Evolutionary conservation across 208 protist genomes (phyloP), one percentile per base, ranked within the genome.

Genomic region (Crithidia thermophila): DNA sequence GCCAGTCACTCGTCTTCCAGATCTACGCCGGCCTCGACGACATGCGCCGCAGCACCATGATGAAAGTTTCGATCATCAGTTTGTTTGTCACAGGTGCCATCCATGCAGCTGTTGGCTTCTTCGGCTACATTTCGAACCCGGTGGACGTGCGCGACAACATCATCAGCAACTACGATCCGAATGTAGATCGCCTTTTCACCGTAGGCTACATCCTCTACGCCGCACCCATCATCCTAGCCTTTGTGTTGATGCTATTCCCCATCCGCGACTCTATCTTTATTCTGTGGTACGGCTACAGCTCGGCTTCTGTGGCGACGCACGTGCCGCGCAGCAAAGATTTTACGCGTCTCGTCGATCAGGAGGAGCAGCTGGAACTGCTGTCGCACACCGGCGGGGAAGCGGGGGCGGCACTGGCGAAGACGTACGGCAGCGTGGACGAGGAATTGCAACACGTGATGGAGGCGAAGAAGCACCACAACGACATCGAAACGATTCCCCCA

Each of bases 201-300:
- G 43, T 90, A 21, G 84, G 79, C 23, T 90, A 93, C 62, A 27
- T 77, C 25, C 21, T 90, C 8, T 93, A 90, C 63, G 56, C 77
- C 0, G 73, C 83, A 18, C 84, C 87, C 18, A 84, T 90, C 23
- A 81, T 78, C 58, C 47, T 90, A 4, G 87, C 87, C 1, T 93
- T 81, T 55, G 82, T 85, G 4, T 28, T 93, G 1, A 57, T 93
- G 64, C 57, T 93, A 23, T 87, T 93, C 56, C 87, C 87, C 10
- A 88, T 85, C 49, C 84, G 87, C 18, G 87, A 93, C 66, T 84
- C 82, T 11, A 80, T 93, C 31, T 93, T 93, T 39, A 86, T 93
- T 30, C 37, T 93, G 57, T 90, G 80, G 83, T 93, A 87, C 53
- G 87, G 87, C 49, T 93, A 76, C 56, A 89, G 77, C 64, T 72